Base-by-base conservation (phyloP, 2,329 filamentous ascomycete species). In the Ascomycota sp. region DNA sequence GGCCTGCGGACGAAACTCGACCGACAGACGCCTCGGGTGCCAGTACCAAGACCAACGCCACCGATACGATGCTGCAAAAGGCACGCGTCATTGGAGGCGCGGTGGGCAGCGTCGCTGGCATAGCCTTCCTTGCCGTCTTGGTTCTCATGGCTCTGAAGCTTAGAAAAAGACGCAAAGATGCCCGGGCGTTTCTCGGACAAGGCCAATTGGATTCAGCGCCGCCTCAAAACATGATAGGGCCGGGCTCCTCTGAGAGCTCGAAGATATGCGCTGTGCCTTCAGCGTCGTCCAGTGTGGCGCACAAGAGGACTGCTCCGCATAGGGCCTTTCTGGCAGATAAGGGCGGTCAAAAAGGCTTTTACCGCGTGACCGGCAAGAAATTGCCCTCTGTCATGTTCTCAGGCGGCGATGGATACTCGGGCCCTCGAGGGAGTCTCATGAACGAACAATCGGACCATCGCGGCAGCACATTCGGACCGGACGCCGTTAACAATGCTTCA, bases 321-420 rank as follows among this genome's bases (percentile, higher is more conserved):
- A 8, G 36, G 29, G 37, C 47, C 29, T 36, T 46, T 30, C 27
- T 32, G 30, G 40, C 37, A 37, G 29, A 43, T 42, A 11, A 44
- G 9, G 30, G 28, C 3, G 58, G 54, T 20, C 69, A 75, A 42
- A 55, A 57, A 35, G 66, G 69, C 1, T 77, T 77, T 44, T 65
- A 73, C 36, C 65, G 69, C 20, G 63, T 77, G 2, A 72, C 71
- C 5, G 72, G 72, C 35, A 62, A 63, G 41, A 76, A 75, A 41
- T 46, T 77, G 33, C 65, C 67, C 4, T 69, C 72, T 2, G 70
- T 75, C 8, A 49, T 76, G 23, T 58, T 68, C 34, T 57, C 56
- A 28, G 70, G 71, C 10, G 71, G 70, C 5, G 70, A 75, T 42
- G 71, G 71, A 2, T 75, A 69, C 46, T 59, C 59, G 13, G 67